phyloP scores from a whole-genome alignment of 1,284 basidiomycete species.

The Melampsora americana region DNA sequence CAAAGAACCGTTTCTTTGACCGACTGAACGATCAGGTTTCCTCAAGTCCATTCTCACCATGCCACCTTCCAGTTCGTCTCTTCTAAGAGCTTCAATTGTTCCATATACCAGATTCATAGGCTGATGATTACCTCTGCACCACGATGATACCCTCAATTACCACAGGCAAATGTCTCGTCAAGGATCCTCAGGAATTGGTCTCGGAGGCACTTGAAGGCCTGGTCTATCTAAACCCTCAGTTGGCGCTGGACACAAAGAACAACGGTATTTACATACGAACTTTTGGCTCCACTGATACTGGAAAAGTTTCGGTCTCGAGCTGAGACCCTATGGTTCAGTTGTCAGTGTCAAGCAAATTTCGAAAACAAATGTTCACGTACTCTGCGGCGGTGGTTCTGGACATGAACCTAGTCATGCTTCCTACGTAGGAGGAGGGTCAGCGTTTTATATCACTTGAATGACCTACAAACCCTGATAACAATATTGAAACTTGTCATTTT shows the following conservation, averaged over 20 bases:
- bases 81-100: no score
- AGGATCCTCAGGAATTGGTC: constrained; percentile 67
- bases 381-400: constrained; percentile 85
- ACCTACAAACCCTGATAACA: not conserved
- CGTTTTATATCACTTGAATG: not conserved
- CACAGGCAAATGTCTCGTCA: constrained; percentile 68
- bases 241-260: constrained; percentile 62
- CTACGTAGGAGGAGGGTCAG: constrained; percentile 62
- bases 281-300: constrained; percentile 19
- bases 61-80: no score
- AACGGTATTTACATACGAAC: constrained; percentile 28
- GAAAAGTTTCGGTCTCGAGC: constrained; percentile 21
- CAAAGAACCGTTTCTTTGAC: no score
- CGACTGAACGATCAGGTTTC: no score
- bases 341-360: constrained; percentile 63
- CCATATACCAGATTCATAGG: no score
- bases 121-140: no score
- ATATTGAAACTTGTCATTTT: not conserved
- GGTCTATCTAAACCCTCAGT: constrained; percentile 66
- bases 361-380: constrained; percentile 69
- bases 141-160: no score
- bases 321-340: constrained; percentile 57
- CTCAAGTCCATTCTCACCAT: no score
- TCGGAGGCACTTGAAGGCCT: constrained; percentile 73
- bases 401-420: constrained; percentile 84